Percentiles rank a stretch among this genome's conserved stretches.
These are phyloP conservation scores for Vigna trinervia DNA, from an alignment of 306 rosid genomes.

Conservation along the genomic window DNA sequence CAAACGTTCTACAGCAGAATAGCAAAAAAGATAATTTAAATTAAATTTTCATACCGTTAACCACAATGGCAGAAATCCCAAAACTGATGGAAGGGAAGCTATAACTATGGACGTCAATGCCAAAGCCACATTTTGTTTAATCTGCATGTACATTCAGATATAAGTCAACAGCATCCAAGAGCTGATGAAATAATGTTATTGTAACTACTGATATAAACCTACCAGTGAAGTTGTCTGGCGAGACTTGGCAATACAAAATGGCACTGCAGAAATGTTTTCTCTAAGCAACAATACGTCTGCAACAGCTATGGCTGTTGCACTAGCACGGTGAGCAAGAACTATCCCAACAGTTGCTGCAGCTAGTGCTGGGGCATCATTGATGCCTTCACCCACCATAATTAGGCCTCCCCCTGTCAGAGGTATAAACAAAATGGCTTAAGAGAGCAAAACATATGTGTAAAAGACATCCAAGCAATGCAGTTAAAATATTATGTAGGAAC, in stretches of 20 bases:
- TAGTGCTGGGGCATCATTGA: slow-evolving; percentile 98
- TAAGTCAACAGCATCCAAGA: slow-evolving; percentile 35
- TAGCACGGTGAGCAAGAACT: slow-evolving; percentile 95
- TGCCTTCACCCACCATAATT: slow-evolving; percentile 98
- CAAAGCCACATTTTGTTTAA: slow-evolving; percentile 91
- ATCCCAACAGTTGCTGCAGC: slow-evolving; percentile 98
- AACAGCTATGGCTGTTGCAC: slow-evolving; percentile 96
- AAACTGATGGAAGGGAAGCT: slow-evolving; percentile 92
- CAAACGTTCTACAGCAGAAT: slow-evolving; percentile 15
- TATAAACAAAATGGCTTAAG: slow-evolving; percentile 18
- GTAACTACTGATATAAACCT: slow-evolving; percentile 34
- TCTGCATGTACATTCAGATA: slow-evolving; percentile 59
- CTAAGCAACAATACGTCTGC: slow-evolving; percentile 89
- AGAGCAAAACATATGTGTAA: slow-evolving; percentile 5
- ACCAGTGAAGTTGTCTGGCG: slow-evolving; percentile 96
- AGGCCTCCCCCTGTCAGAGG: slow-evolving; percentile 84
- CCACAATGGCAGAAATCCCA: slow-evolving; percentile 97
- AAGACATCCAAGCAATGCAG: slow-evolving; percentile 33
- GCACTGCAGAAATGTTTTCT: slow-evolving; percentile 87
- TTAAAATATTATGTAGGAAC: slow-evolving; percentile 21
- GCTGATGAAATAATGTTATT: slow-evolving; percentile 18
- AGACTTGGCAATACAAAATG: slow-evolving; percentile 94
- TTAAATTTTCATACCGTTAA: slow-evolving; percentile 73
- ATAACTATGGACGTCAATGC: slow-evolving; percentile 78
- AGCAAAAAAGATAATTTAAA: slow-evolving; percentile 29